Evolutionary conservation across 306 rosid species (phyloP).

Genomic region (Casuarina glauca): DNA sequence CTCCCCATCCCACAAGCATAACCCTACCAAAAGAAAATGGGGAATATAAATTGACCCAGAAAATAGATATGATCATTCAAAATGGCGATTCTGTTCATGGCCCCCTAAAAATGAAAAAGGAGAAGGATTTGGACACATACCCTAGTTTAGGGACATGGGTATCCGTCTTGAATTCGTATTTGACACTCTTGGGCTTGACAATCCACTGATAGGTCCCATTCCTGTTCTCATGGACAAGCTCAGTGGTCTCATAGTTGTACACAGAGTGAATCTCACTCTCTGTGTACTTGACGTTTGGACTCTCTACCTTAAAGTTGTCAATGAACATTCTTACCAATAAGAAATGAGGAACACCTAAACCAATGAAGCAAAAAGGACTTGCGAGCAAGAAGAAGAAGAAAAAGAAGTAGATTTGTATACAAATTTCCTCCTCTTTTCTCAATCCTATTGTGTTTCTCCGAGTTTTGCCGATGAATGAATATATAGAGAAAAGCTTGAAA

Average conservation of each 20-base stretch:
- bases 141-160: slow-evolving; percentile 84
- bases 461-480: slow-evolving; percentile 5
- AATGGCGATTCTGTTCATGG: neutral
- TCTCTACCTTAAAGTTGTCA: slow-evolving; percentile 83
- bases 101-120: no score
- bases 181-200: slow-evolving; percentile 80
- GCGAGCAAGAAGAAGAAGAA: neutral
- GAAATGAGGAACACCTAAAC: neutral
- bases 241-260: slow-evolving; percentile 86
- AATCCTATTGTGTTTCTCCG: neutral
- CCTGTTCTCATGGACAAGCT: slow-evolving; percentile 80
- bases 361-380: neutral
- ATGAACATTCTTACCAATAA: slow-evolving; percentile 55
- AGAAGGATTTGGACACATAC: slow-evolving; percentile 39
- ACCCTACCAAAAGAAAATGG: slow-evolving; percentile 47
- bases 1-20: slow-evolving; percentile 99
- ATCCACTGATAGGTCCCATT: slow-evolving; percentile 89
- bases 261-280: slow-evolving; percentile 81
- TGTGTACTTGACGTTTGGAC: slow-evolving; percentile 72
- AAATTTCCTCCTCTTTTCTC: neutral
- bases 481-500: slow-evolving; percentile 31
- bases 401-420: neutral
- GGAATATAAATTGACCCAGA: neutral
- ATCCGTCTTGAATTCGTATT: slow-evolving; percentile 75
- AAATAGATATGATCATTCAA: neutral